A percentile compares a stretch with the other conserved stretches of the same genome.
These are phyloP conservation scores for Juncus effusus DNA, from an alignment of 176 grass and related monocot species.

Conservation along the genomic window DNA sequence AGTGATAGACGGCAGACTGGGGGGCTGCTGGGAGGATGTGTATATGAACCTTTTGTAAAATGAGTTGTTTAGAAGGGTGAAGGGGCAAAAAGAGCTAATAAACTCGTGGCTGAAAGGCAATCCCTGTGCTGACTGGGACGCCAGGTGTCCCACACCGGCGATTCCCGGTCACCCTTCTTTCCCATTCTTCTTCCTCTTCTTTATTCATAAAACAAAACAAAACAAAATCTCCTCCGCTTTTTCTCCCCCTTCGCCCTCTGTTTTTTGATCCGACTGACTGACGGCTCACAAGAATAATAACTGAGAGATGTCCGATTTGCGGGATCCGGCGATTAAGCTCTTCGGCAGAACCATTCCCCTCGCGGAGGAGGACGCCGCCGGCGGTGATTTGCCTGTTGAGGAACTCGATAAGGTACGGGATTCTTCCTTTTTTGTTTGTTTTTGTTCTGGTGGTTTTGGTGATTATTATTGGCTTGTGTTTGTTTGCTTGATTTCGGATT, in stretches of 20 bases:
- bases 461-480: background rate
- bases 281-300: too few relatives aligned
- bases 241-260: slow-evolving; percentile 19
- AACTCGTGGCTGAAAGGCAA: slow-evolving; percentile 18
- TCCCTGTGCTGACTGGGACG: slow-evolving; percentile 20
- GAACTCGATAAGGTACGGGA: background rate
- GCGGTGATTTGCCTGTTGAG: slow-evolving; percentile 9
- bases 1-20: too few relatives aligned
- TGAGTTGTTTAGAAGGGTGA: background rate
- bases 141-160: slow-evolving; percentile 19
- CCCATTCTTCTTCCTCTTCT: slow-evolving; percentile 4
- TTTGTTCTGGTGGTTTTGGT: background rate
- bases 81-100: slow-evolving; percentile 2
- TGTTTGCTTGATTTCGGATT: background rate
- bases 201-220: background rate
- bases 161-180: slow-evolving; percentile 11
- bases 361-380: slow-evolving; percentile 8
- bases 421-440: background rate
- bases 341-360: slow-evolving; percentile 75
- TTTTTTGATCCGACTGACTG: slow-evolving; percentile 6
- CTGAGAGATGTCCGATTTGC: slow-evolving; percentile 57
- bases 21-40: too few relatives aligned
- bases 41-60: too few relatives aligned
- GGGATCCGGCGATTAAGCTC: slow-evolving; percentile 82
- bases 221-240: background rate